Conservation (phyloP, 164 flowering plant genomes). For the Liriodendron chinense region DNA sequence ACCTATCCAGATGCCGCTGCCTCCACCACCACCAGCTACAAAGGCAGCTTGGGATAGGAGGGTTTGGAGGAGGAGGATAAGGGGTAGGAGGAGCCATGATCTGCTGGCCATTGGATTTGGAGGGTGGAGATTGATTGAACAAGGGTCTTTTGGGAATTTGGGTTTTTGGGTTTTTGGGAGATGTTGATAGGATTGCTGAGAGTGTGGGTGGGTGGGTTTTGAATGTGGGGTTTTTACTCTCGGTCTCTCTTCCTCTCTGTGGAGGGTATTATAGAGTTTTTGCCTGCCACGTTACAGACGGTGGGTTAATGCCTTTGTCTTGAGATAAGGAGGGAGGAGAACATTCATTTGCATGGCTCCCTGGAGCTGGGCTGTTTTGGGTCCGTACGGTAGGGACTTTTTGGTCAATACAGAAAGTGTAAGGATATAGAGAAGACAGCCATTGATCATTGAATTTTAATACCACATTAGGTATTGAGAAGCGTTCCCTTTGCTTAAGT, state of each 20-base stretch:
- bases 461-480: too few relatives aligned
- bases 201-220: slow-evolving; percentile 1
- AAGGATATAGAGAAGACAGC: too few relatives aligned
- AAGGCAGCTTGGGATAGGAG: slow-evolving; percentile 28
- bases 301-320: background rate
- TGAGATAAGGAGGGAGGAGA: too few relatives aligned
- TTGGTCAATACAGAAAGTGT: too few relatives aligned
- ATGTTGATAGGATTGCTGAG: background rate
- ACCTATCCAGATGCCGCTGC: slow-evolving; percentile 42
- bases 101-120: slow-evolving; percentile 14
- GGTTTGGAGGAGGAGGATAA: slow-evolving; percentile 20
- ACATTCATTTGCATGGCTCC: too few relatives aligned
- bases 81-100: slow-evolving; percentile 10
- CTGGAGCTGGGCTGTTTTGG: too few relatives aligned
- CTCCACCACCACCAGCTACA: slow-evolving; percentile 18
- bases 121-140: background rate
- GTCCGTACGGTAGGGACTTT: too few relatives aligned
- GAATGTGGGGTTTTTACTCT: background rate
- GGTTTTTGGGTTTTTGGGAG: background rate
- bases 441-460: too few relatives aligned
- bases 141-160: background rate
- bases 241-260: background rate
- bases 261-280: background rate
- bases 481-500: too few relatives aligned
- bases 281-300: background rate